A percentile compares a stretch with the other conserved stretches of the same genome.
phyloP scores from a whole-genome alignment of 176 grass and related monocot species.

The Tillandsia leiboldiana region DNA sequence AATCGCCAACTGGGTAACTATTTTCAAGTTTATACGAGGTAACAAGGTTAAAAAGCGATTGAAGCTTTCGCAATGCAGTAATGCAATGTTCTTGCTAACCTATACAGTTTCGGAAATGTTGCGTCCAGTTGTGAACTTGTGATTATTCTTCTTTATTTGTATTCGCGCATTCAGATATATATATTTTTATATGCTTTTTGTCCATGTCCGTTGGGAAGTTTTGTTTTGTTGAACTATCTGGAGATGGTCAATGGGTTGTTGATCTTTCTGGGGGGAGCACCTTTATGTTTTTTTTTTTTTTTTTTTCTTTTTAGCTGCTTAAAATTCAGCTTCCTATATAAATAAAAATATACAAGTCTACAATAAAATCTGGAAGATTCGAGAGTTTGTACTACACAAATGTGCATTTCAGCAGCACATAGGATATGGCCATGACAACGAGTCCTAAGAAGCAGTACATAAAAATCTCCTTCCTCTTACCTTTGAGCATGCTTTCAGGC shows the following conservation, averaged over 20 bases:
- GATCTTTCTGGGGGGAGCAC: too few species aligned
- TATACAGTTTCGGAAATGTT: too few species aligned
- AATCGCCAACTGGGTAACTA: too few species aligned
- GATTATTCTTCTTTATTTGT: too few species aligned
- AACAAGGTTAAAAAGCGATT: neutral
- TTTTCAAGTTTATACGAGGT: neutral
- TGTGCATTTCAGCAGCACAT: conserved; percentile 36
- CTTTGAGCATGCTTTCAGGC: conserved; percentile 37
- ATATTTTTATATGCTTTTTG: too few species aligned
- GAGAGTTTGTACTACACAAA: neutral
- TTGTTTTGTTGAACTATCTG: too few species aligned
- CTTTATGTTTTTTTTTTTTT: neutral
- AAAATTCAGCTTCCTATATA: neutral
- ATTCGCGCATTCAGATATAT: too few species aligned
- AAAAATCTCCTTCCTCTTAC: conserved; percentile 28
- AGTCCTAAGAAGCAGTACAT: conserved; percentile 32
- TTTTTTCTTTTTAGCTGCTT: neutral
- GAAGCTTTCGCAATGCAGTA: too few species aligned
- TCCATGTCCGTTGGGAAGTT: too few species aligned
- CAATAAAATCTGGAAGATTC: conserved; percentile 6
- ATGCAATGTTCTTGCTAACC: too few species aligned
- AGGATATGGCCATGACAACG: conserved; percentile 35
- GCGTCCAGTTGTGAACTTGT: too few species aligned
- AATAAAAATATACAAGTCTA: neutral
- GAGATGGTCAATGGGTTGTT: too few species aligned